phyloP scores from a whole-genome alignment of 805 yeast species.

The Candida sithepensis region DNA sequence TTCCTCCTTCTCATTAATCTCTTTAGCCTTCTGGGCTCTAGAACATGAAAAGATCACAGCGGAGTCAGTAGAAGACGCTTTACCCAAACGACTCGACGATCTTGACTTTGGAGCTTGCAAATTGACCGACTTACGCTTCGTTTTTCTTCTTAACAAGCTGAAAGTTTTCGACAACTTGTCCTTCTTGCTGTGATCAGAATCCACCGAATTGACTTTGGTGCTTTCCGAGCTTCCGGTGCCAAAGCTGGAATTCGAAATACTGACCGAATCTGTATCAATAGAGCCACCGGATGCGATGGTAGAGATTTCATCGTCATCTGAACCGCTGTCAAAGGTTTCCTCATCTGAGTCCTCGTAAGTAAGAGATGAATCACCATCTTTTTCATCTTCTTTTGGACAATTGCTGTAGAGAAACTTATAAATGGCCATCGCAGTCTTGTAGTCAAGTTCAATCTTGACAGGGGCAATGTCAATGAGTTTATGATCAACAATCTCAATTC shows the following conservation, averaged over 20 bases:
- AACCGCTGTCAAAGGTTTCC: background rate
- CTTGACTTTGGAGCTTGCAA: background rate
- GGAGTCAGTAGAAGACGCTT: background rate
- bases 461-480: constrained; percentile 52
- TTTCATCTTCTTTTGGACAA: constrained; percentile 5
- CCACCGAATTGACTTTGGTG: background rate
- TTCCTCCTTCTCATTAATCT: constrained; percentile 4
- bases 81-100: background rate
- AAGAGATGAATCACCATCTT: background rate
- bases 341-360: constrained; percentile 1
- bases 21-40: background rate
- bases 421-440: constrained; percentile 45
- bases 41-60: background rate
- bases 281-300: background rate
- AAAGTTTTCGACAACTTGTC: constrained; percentile 8
- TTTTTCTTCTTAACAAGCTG: constrained; percentile 7
- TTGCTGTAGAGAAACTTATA: constrained; percentile 34
- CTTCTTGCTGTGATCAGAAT: background rate
- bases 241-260: constrained; percentile 6
- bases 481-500: constrained; percentile 52
- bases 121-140: background rate
- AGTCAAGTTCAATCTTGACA: constrained; percentile 53
- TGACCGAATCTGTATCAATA: background rate
- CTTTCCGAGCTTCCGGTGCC: constrained; percentile 1
- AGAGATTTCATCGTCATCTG: background rate